These are phyloP conservation scores for Ophiosphaerella narmari DNA, from an alignment of 2,329 filamentous ascomycete genomes.

Conservation along the genomic window DNA sequence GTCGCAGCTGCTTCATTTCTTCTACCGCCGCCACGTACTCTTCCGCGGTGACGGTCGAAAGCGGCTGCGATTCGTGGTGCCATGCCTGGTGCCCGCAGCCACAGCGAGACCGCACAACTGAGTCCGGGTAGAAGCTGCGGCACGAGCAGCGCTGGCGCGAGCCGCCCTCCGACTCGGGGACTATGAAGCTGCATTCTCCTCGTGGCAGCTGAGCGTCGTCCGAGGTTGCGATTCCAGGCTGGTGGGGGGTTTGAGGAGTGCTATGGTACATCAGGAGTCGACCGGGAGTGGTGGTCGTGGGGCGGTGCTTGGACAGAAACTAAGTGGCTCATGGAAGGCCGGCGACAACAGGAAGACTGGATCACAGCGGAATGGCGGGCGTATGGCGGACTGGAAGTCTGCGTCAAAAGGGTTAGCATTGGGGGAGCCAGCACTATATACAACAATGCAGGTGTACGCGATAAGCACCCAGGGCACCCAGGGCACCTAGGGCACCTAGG, in stretches of 20 bases:
- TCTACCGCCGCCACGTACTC: conserved; percentile 44
- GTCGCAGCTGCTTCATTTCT: conserved; percentile 42
- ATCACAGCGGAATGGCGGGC: conserved; percentile 8
- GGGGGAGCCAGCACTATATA: conserved; percentile 36
- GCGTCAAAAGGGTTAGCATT: conserved; percentile 23
- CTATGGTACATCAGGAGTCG: conserved; percentile 46
- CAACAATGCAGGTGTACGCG: conserved; percentile 32
- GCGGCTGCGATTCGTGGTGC: conserved; percentile 48
- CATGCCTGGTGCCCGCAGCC: conserved; percentile 55
- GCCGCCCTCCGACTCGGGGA: conserved; percentile 31
- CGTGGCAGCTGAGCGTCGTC: conserved; percentile 42
- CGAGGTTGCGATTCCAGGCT: conserved; percentile 32
- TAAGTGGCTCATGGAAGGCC: conserved; percentile 42
- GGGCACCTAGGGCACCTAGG: conserved; percentile 20
- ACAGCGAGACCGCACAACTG: conserved; percentile 47
- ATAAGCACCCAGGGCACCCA: conserved; percentile 29
- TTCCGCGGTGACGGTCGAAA: conserved; percentile 42
- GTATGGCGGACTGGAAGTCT: conserved; percentile 15
- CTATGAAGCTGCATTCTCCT: conserved; percentile 46
- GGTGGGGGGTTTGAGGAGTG: conserved; percentile 34
- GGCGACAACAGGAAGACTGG: conserved; percentile 6
- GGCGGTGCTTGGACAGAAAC: conserved; percentile 24
- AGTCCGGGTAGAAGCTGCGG: conserved; percentile 49
- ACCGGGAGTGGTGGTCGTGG: conserved; percentile 33
- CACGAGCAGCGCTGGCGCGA: conserved; percentile 50